A percentile compares a stretch with the other conserved stretches of the same genome.
Conservation (phyloP, 768 basidiomycete genomes). For the Candolleomyces aberdarensis region DNA sequence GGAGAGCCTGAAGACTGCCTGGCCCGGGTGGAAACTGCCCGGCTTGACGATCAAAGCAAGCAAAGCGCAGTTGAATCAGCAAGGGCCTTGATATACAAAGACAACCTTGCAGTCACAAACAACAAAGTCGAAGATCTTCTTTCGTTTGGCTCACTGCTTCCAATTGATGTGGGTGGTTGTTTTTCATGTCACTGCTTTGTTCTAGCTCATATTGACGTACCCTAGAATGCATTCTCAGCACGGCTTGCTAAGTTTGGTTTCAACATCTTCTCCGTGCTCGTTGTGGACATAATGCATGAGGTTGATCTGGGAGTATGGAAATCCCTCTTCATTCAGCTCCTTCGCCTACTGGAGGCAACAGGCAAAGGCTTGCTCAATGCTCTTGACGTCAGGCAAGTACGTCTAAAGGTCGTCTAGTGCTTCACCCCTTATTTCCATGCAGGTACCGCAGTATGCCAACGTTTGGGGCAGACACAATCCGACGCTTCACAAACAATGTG, state of each 20-base stretch:
- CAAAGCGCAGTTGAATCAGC: neutral
- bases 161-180: conserved; percentile 2
- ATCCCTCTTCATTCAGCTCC: conserved; percentile 29
- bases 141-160: neutral
- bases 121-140: neutral
- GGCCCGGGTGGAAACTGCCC: neutral
- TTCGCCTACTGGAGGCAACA: conserved; percentile 23
- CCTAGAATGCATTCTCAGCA: conserved; percentile 32
- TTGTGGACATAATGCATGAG: conserved; percentile 34
- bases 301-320: conserved; percentile 39
- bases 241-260: conserved; percentile 15
- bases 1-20: conserved; percentile 12
- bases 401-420: neutral
- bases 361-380: conserved; percentile 9
- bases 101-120: neutral
- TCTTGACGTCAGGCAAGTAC: conserved; percentile 18
- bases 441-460: conserved; percentile 21
- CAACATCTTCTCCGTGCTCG: conserved; percentile 23
- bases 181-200: too few species aligned
- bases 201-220: conserved; percentile 8
- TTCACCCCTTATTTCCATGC: conserved; percentile 5
- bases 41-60: neutral
- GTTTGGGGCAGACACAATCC: conserved; percentile 30
- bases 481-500: conserved; percentile 25
- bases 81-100: neutral